Base-by-base conservation (phyloP, 1,284 basidiomycete genomes). In the Uromyces viciae-fabae region DNA sequence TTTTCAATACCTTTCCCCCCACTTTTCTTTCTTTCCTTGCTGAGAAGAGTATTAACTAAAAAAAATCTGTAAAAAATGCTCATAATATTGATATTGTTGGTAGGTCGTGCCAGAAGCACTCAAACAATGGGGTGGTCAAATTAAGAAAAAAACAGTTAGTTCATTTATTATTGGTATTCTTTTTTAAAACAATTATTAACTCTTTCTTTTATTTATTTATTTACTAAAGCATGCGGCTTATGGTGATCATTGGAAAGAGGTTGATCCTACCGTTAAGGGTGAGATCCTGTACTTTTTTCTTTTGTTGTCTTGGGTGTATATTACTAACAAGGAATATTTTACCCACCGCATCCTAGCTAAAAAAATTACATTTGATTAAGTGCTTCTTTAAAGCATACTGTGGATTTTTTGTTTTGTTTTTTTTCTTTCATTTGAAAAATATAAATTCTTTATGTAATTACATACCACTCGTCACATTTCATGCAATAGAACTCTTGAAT, bases 211-310 rank as follows among this genome's bases (percentile, higher is more conserved):
- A 11, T 38, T 14, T 38, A 7, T 28, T 22, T 68, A 22, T 33
- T 33, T 54, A 49, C 46, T 49, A 2, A 28, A 80, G 77, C 77
- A 80, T 60, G 68, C 77, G 19, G 77, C 69, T 19, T 87, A 87
- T 81, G 86, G 86, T 36, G 85, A 86, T 71, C 86, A 87, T 82
- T 86, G 84, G 83, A 85, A 85, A 81, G 86, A 87, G 82, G 82
- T 86, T 38, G 77, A 80, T 15, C 89, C 90, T 60, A 91, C 91
- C 19, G 91, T 91, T 49, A 91, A 90, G 19, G 91, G 77, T 73
- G 62, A 60, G 46, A 4, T 9, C 25, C n/a, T 42, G 28, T 66
- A n/a, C 33, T 7, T 46, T 4, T 28, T 68, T 46, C 33, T 46
- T 1, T 54, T 40, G 19, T 3, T 14, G n/a, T 11, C 31, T 76